Evolutionary conservation across 2,329 filamentous ascomycete species (phyloP).

Genomic region (Fusarium sp.): DNA sequence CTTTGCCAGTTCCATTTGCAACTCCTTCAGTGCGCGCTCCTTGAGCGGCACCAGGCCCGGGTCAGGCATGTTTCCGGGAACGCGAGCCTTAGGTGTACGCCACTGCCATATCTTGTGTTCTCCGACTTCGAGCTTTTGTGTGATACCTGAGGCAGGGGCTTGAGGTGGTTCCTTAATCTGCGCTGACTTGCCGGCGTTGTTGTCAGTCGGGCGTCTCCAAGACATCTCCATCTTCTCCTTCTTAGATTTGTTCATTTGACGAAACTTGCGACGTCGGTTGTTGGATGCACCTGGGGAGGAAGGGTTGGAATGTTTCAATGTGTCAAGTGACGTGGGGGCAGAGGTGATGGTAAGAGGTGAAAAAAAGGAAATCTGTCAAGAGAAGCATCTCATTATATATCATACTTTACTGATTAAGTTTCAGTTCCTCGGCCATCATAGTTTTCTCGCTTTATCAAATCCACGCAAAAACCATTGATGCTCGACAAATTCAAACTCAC

Average conservation of each 20-base stretch:
- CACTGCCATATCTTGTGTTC: too few relatives aligned
- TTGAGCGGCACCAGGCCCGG: background rate
- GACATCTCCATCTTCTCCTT: too few relatives aligned
- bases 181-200: too few relatives aligned
- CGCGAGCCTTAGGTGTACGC: too few relatives aligned
- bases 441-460: background rate
- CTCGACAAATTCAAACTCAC: background rate
- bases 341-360: background rate
- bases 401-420: background rate
- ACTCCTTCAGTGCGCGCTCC: background rate
- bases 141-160: background rate
- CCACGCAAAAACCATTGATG: background rate
- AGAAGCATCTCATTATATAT: background rate
- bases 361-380: background rate
- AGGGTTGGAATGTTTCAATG: background rate
- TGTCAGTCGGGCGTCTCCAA: too few relatives aligned
- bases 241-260: too few relatives aligned
- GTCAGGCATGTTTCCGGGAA: too few relatives aligned
- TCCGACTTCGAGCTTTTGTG: background rate
- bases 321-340: background rate
- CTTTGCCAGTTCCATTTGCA: background rate
- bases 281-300: background rate
- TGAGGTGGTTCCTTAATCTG: background rate
- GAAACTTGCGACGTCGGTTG: background rate
- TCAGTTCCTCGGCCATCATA: background rate